Base-by-base conservation (phyloP, 1,284 basidiomycete species). In the Farysia itapuensis region DNA sequence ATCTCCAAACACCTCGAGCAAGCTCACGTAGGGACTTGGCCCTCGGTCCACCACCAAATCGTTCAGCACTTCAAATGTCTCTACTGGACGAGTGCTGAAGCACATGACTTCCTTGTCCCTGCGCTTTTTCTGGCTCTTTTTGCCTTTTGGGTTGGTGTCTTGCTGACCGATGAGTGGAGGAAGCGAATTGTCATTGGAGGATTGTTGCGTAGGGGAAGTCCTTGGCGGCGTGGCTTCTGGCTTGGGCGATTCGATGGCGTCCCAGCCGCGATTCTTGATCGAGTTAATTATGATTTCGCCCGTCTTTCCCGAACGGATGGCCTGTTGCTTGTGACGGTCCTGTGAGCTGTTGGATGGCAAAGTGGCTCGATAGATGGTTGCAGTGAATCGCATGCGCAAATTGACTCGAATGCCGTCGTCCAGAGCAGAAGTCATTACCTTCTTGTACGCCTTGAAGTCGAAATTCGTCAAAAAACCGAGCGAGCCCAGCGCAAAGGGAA, bases 101-200 rank as follows among this genome's bases (percentile, higher is more conserved):
- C 95, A 98, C 86, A 89, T 93, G 61, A 98, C 94, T 79, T 96
- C 90, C 81, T 87, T 94, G 78, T 99, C 95, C 79, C 86, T 92
- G 49, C 70, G 70, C 29, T 64, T 61, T 18, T 35, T 35, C 31
- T 51, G 51, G 5, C 40, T 78, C 13, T 24, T 42, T 18, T 45
- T 52, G 28, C 28, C 92, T 2, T 89, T 92, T 7, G 34, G 13
- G 11, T 21, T 22, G 9, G 21, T 13, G 18, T 35, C 34, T 11
- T 7, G 7, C 13, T 20, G 8, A n/a, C n/a, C n/a, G n/a, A n/a
- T n/a, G n/a, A n/a, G n/a, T 19, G 13, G 26, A 24, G 31, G 31
- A 9, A 11, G 11, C 9, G 12, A 11, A 16, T 18, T 18, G 18
- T 16, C 13, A 20, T 51, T 39, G 35, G 4, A 11, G 7, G 26